Base-by-base conservation (phyloP, 352 stramenopile species). In the Pythium guiyangense region DNA sequence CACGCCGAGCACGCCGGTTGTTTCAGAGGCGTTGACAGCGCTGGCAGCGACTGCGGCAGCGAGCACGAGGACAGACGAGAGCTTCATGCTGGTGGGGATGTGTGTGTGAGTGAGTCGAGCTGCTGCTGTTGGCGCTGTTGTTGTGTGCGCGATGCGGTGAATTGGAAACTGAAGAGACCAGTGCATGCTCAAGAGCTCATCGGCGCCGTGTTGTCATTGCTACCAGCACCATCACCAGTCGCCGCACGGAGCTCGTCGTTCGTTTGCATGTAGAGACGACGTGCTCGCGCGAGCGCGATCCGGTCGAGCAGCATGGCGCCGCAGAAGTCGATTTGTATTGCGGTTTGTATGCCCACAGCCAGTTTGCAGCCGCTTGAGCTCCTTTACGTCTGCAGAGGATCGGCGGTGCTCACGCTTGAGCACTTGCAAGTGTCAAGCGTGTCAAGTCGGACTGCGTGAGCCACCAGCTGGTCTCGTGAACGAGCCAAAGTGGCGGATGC, bases 71-170 rank as follows among this genome's bases (percentile, higher is more conserved):
- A 53, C 34, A 34, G 51, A 55, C 26, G 52, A 58, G 51, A 64
- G 50, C 52, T 64, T 58, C 58, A 64, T 64, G 26, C 9, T 50
- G 22, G 45, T 27, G 34, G 15, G 49, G 9, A 26, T 45, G 26
- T 42, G 29, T 22, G 40, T 39, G 34, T 43, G 26, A 31, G 25
- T 4, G 14, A 40, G 52, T 31, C 34, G 51, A 26, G 22, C 20
- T 47, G 51, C 25, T 15, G 17, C 20, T 34, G 29, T 34, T 34
- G 31, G 8, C 39, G 37, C n/a, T 48, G 51, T 61, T 48, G 37
- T 27, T 48, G 51, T 61, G 55, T 12, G 54, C 18, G 20, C 40
- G 43, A 53, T 49, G 31, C 40, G 49, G 57, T 35, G 40, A 56
- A 47, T 49, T 29, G 37, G 39, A 49, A 34, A 49, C 37, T 56